These are phyloP conservation scores for Starmerella vaccinii DNA, from an alignment of 805 yeast genomes.

Conservation along the genomic window DNA sequence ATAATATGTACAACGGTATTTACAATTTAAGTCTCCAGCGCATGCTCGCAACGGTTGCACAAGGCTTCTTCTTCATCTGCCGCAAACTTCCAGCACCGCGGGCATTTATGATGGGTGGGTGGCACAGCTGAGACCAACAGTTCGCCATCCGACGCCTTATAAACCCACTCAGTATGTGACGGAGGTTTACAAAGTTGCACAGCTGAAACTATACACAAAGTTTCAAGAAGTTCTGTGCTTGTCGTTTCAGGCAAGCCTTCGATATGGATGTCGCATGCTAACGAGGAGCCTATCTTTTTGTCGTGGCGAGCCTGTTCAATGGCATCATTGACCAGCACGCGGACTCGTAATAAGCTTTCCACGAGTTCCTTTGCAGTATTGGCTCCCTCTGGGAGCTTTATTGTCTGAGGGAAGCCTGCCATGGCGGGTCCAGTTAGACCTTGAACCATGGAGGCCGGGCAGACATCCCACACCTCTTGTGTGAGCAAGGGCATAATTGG, in stretches of 20 bases:
- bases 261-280: conserved; percentile 46
- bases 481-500: conserved; percentile 78
- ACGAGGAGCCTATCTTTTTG: conserved; percentile 40
- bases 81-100: conserved; percentile 85
- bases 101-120: conserved; percentile 56
- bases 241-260: conserved; percentile 16
- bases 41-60: conserved; percentile 52
- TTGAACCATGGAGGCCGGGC: conserved; percentile 33
- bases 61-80: conserved; percentile 43
- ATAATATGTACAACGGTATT: neutral
- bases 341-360: conserved; percentile 37
- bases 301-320: conserved; percentile 49
- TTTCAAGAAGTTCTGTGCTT: conserved; percentile 40
- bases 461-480: conserved; percentile 76
- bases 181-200: conserved; percentile 34
- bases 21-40: neutral
- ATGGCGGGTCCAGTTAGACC: conserved; percentile 39
- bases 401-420: conserved; percentile 33
- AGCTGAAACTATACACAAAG: conserved; percentile 54
- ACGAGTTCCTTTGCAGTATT: conserved; percentile 32
- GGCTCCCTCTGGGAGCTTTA: conserved; percentile 27
- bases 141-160: conserved; percentile 28
- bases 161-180: conserved; percentile 27
- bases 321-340: conserved; percentile 40
- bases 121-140: conserved; percentile 36